These are phyloP conservation scores for Hyaloperonospora brassicae DNA, from an alignment of 352 stramenopile species.

Conservation along the genomic window DNA sequence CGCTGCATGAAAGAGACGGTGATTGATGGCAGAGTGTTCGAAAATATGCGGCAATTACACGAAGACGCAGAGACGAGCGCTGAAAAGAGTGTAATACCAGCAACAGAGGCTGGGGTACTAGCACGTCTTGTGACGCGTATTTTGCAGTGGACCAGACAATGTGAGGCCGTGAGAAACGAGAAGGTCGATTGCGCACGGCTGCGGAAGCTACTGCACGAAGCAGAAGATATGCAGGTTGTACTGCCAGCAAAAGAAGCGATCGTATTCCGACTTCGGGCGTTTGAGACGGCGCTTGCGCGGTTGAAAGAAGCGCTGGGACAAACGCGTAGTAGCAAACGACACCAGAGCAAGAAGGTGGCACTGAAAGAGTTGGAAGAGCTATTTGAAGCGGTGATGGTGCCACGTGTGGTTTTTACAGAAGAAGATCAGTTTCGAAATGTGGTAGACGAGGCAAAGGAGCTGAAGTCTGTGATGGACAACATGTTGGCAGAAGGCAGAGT, in stretches of 20 bases:
- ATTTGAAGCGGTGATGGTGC: conserved; percentile 32
- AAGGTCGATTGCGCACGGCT: conserved; percentile 46
- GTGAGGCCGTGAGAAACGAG: conserved; percentile 15
- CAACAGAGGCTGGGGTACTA: conserved; percentile 55
- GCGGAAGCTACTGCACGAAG: conserved; percentile 42
- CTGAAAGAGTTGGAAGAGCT: conserved; percentile 51
- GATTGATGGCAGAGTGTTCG: conserved; percentile 36
- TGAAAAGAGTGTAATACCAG: conserved; percentile 16
- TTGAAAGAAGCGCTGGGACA: conserved; percentile 64
- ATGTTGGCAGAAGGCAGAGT: conserved; percentile 80
- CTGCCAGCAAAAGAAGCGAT: conserved; percentile 32
- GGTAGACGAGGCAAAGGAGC: conserved; percentile 49
- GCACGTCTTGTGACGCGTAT: conserved; percentile 44
- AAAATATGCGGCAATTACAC: conserved; percentile 35
- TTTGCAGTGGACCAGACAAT: conserved; percentile 41
- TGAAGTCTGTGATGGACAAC: conserved; percentile 51
- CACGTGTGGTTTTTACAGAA: conserved; percentile 57
- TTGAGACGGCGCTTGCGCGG: conserved; percentile 48
- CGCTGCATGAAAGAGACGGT: conserved; percentile 34
- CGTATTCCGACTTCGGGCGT: conserved; percentile 33
- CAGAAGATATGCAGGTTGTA: conserved; percentile 52
- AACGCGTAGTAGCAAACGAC: conserved; percentile 37
- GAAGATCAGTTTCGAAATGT: conserved; percentile 37
- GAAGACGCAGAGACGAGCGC: conserved; percentile 21
- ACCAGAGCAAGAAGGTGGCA: conserved; percentile 50